These are phyloP conservation scores for Fusarium caatingaense DNA, from an alignment of 2,329 filamentous ascomycete species.

Conservation along the genomic window DNA sequence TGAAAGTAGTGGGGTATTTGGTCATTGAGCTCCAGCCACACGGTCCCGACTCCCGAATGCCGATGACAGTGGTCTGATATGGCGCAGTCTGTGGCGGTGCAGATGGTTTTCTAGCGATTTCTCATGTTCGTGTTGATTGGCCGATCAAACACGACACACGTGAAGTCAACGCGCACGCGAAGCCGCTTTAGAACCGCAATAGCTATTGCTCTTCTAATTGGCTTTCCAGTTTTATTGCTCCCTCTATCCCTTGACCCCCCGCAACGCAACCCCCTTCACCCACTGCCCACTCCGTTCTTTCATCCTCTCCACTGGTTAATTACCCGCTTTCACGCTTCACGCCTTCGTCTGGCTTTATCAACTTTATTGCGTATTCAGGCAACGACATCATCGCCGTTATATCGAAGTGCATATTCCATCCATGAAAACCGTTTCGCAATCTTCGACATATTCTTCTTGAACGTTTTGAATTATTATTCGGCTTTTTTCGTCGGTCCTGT, in stretches of 20 bases:
- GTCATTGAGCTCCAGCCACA: slow-evolving; percentile 11
- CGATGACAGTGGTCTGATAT: slow-evolving; percentile 3
- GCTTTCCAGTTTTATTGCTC: slow-evolving; percentile 16
- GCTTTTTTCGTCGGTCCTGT: slow-evolving; percentile 14
- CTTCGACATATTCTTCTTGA: neutral
- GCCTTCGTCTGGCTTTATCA: slow-evolving; percentile 36
- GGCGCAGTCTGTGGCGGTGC: slow-evolving; percentile 7
- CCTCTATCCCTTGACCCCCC: slow-evolving; percentile 18
- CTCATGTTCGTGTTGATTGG: neutral
- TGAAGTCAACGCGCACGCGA: slow-evolving; percentile 30
- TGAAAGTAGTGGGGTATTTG: slow-evolving; percentile 17
- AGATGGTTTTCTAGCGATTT: rapidly evolving
- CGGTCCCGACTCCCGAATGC: neutral
- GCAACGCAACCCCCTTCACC: slow-evolving; percentile 34
- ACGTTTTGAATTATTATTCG: neutral
- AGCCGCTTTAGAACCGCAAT: slow-evolving; percentile 20
- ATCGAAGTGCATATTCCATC: slow-evolving; percentile 16
- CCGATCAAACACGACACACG: slow-evolving; percentile 11
- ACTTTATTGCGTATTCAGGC: slow-evolving; percentile 28
- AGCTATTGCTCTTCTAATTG: slow-evolving; percentile 12
- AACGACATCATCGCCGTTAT: slow-evolving; percentile 17
- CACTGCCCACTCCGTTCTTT: slow-evolving; percentile 39
- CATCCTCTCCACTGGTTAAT: slow-evolving; percentile 40
- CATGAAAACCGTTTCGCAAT: slow-evolving; percentile 5
- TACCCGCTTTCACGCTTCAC: slow-evolving; percentile 36